Percentiles rank a stretch among this genome's conserved stretches.
phyloP scores from a whole-genome alignment of 129 eudicot species.

The Centaurea solstitialis region DNA sequence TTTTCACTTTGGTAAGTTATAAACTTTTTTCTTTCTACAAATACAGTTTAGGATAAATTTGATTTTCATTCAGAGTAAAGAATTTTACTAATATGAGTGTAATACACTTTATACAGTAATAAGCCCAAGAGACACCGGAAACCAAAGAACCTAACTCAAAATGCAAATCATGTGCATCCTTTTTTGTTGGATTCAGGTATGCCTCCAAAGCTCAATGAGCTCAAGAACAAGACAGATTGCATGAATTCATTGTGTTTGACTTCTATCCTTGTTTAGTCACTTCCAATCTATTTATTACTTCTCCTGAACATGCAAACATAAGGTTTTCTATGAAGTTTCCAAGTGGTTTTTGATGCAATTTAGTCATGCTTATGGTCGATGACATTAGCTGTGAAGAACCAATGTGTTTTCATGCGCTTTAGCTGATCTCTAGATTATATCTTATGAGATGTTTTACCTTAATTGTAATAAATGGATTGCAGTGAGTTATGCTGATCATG shows the following conservation, averaged over 20 bases:
- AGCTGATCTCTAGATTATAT: neutral
- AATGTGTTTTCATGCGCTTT: neutral
- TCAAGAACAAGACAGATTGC: constrained; percentile 47
- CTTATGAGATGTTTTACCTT: neutral
- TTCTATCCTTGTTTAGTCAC: neutral
- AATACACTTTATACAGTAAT: constrained; percentile 40
- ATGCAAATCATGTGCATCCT: constrained; percentile 57
- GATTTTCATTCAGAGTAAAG: neutral
- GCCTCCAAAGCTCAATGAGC: constrained; percentile 36
- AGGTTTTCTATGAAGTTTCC: neutral
- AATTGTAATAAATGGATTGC: neutral
- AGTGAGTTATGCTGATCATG: neutral
- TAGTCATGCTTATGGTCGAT: neutral
- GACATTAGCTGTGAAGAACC: neutral
- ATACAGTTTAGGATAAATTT: constrained; percentile 2
- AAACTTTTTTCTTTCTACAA: neutral
- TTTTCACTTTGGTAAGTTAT: constrained; percentile 61
- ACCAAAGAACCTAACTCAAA: constrained; percentile 33
- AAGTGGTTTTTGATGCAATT: neutral
- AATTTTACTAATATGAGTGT: constrained; percentile 9
- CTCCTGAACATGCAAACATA: neutral
- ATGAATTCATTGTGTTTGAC: neutral
- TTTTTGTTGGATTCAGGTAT: constrained; percentile 51
- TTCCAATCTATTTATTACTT: neutral
- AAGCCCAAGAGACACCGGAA: constrained; percentile 53